Evolutionary conservation across 805 yeast genomes (phyloP).

Genomic region (Saccharomycopsis sp.): DNA sequence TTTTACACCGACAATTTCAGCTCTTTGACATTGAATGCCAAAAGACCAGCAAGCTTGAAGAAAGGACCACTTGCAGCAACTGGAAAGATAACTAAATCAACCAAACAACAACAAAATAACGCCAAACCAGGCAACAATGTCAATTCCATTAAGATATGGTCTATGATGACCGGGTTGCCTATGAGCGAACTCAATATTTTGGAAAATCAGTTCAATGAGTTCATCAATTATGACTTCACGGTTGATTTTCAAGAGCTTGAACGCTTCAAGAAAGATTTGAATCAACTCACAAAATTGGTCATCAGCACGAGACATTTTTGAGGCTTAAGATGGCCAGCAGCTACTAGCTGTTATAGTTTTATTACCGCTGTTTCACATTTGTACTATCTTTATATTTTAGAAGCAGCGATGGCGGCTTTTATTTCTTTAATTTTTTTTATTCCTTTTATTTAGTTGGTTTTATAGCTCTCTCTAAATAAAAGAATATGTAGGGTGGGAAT

Average conservation of each 20-base stretch:
- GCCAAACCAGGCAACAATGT: not conserved
- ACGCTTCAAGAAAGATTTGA: conserved; percentile 13
- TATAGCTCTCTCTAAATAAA: not conserved
- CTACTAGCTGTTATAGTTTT: too few relatives aligned
- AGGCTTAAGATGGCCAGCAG: not conserved
- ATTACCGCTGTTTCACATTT: too few relatives aligned
- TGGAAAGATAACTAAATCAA: not conserved
- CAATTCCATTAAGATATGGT: conserved; percentile 8
- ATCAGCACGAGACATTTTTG: conserved; percentile 4
- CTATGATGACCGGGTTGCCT: conserved; percentile 15
- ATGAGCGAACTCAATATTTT: conserved; percentile 8
- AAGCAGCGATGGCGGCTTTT: not conserved
- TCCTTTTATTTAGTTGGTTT: not conserved
- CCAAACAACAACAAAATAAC: not conserved
- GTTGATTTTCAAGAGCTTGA: conserved; percentile 5
- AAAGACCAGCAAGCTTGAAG: not conserved
- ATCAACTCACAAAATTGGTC: conserved; percentile 11
- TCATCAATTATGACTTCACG: conserved; percentile 8
- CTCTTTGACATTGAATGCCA: not conserved
- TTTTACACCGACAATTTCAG: not conserved
- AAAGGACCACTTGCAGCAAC: not conserved
- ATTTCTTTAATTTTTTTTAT: not conserved
- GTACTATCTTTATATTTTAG: not conserved
- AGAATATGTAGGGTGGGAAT: not conserved
- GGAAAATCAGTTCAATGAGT: conserved; percentile 5